phyloP scores from a whole-genome alignment of 208 protist species.

The Acanthamoeba polyphaga region DNA sequence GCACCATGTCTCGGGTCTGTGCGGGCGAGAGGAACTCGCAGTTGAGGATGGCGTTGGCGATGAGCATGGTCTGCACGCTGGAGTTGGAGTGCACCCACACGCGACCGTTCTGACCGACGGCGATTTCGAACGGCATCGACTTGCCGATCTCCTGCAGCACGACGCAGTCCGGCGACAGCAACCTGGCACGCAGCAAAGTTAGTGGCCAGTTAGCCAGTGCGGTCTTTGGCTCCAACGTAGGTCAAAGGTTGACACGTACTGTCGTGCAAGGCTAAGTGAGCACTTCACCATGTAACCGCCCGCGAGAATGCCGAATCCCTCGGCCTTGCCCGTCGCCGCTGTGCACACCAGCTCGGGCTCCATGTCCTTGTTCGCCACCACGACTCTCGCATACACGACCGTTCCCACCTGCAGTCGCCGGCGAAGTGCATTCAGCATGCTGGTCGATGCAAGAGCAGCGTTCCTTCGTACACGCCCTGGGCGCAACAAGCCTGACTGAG shows the following conservation, averaged over 20 bases:
- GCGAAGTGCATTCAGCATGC: no score
- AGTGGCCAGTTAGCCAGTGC: not conserved
- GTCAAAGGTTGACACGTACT: constrained; percentile 56
- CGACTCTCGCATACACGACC: constrained; percentile 89
- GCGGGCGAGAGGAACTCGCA: constrained; percentile 82
- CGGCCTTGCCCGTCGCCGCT: constrained; percentile 79
- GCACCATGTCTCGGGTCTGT: constrained; percentile 77
- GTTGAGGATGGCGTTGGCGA: constrained; percentile 86
- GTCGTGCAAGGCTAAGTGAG: constrained; percentile 81
- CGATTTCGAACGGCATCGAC: constrained; percentile 88
- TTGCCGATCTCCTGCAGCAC: constrained; percentile 87
- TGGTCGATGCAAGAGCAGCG: not conserved
- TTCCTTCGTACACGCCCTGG: not conserved
- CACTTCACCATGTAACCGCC: constrained; percentile 87
- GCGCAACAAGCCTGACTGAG: not conserved
- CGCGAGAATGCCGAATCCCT: constrained; percentile 89
- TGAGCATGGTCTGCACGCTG: constrained; percentile 82
- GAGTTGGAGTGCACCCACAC: constrained; percentile 88
- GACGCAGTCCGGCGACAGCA: constrained; percentile 81
- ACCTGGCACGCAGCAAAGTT: not conserved
- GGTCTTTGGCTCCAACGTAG: not conserved
- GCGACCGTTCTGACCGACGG: constrained; percentile 89
- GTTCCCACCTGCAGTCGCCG: constrained; percentile 80
- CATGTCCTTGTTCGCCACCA: constrained; percentile 91
- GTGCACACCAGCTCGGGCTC: constrained; percentile 90